Percentiles rank a stretch among this genome's conserved stretches.
These are phyloP conservation scores for Lodderomyces beijingensis DNA, from an alignment of 1,139 yeast species.

Conservation along the genomic window DNA sequence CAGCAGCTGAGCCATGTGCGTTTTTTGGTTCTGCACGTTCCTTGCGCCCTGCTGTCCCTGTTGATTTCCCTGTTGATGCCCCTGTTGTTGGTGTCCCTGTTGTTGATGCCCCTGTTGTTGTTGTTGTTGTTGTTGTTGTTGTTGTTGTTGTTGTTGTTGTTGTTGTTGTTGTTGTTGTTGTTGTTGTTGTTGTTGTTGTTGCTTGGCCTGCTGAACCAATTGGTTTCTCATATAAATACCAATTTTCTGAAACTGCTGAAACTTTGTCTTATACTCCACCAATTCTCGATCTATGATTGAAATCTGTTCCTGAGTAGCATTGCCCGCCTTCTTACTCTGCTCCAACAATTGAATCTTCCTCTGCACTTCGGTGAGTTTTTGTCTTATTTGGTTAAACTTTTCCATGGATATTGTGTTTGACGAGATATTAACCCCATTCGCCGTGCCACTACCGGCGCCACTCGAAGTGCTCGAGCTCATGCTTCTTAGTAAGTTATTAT, in stretches of 20 bases:
- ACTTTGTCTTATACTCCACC: constrained; percentile 33
- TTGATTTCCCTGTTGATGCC: constrained; percentile 8
- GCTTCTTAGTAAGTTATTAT: constrained; percentile 6
- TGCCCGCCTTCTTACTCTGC: constrained; percentile 24
- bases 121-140: constrained; percentile 6
- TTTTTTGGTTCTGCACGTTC: not conserved
- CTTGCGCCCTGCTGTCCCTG: constrained; percentile 7
- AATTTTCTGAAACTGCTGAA: constrained; percentile 35
- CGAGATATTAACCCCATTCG: constrained; percentile 4
- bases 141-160: constrained; percentile 7
- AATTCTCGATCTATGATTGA: constrained; percentile 35
- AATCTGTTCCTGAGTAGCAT: constrained; percentile 22
- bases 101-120: constrained; percentile 8
- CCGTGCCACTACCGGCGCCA: constrained; percentile 10
- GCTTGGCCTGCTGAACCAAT: constrained; percentile 33
- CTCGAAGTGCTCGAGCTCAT: constrained; percentile 8
- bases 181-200: constrained; percentile 11
- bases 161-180: constrained; percentile 9
- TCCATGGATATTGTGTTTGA: constrained; percentile 33
- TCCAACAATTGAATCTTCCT: constrained; percentile 32
- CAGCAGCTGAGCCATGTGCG: constrained; percentile 1
- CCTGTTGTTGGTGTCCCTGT: constrained; percentile 6
- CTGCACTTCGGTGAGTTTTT: constrained; percentile 40
- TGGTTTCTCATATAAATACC: constrained; percentile 40
- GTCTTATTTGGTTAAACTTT: constrained; percentile 38